These are phyloP conservation scores for Phalaenopsis equestris DNA, from an alignment of 106 monocot species.

Conservation along the genomic window DNA sequence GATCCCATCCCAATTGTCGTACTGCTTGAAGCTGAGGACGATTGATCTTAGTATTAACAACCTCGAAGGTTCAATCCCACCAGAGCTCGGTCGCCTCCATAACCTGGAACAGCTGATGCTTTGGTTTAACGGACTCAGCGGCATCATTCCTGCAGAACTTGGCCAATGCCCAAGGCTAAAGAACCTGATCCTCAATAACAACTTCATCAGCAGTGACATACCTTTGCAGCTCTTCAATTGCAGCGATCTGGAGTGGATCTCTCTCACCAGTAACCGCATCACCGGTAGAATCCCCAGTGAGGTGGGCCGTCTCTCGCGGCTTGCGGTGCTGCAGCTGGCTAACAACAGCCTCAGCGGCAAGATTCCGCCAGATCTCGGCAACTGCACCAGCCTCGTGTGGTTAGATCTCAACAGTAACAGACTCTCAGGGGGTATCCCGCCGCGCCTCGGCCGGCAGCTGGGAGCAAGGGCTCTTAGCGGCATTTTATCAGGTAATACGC, in stretches of 20 bases:
- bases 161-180: conserved; percentile 51
- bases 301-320: conserved; percentile 48
- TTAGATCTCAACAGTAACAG: conserved; percentile 70
- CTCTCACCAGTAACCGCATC: conserved; percentile 61
- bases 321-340: conserved; percentile 68
- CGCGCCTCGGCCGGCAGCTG: conserved; percentile 51
- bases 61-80: conserved; percentile 52
- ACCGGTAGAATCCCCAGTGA: conserved; percentile 36
- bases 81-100: conserved; percentile 42
- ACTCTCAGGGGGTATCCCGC: conserved; percentile 55
- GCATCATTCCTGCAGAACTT: conserved; percentile 53
- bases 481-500: conserved; percentile 70
- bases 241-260: conserved; percentile 68
- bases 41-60: conserved; percentile 70
- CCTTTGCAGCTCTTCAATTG: conserved; percentile 50
- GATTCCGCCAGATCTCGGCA: conserved; percentile 60
- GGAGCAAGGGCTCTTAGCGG: conserved; percentile 43
- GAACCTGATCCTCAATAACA: conserved; percentile 82
- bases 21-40: conserved; percentile 38
- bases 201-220: conserved; percentile 52
- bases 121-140: conserved; percentile 62
- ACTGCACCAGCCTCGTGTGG: conserved; percentile 84
- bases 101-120: conserved; percentile 62
- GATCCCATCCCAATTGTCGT: conserved; percentile 36
- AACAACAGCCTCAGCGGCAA: conserved; percentile 63